phyloP scores from a whole-genome alignment of 345 rosid genomes.

The Eucalyptus lansdowneana region DNA sequence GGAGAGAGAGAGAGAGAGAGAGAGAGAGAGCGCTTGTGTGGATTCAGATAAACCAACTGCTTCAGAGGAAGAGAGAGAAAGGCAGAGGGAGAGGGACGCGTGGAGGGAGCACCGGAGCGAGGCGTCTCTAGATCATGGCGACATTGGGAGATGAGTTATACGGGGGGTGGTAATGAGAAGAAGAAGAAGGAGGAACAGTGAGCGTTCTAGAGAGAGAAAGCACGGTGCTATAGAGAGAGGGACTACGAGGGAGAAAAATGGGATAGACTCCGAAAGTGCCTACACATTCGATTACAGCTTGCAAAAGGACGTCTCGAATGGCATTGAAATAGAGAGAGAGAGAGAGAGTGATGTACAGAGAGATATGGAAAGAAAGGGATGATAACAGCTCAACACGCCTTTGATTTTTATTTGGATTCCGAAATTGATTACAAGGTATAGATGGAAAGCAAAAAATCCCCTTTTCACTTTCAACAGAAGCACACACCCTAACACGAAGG shows the following conservation, averaged over 20 bases:
- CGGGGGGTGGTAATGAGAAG: not conserved
- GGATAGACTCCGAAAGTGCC: not conserved
- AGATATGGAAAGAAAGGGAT: not conserved
- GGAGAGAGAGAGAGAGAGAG: not conserved
- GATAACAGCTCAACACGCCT: slow-evolving; percentile 76
- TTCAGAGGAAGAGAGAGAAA: not conserved
- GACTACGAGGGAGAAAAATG: not conserved
- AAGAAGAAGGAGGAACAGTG: not conserved
- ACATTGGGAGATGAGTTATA: slow-evolving; percentile 3
- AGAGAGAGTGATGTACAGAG: not conserved
- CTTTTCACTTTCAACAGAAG: not conserved
- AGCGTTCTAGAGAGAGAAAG: not conserved
- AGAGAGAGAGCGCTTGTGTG: not conserved
- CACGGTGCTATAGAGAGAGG: not conserved
- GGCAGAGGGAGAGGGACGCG: slow-evolving; percentile 10
- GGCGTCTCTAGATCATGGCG: slow-evolving; percentile 14
- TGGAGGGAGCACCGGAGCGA: slow-evolving; percentile 3
- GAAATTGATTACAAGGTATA: not conserved
- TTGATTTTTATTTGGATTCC: slow-evolving; percentile 12
- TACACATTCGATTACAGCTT: slow-evolving; percentile 35
- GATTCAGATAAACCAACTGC: not conserved
- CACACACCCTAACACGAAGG: not conserved
- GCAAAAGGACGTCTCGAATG: slow-evolving; percentile 2
- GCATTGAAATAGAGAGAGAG: not conserved
- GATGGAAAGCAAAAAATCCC: not conserved